Percentiles rank a stretch among this genome's conserved stretches.
Conservation (phyloP, 2,329 filamentous ascomycete species). For the Ascochyta clinopodiicola region DNA sequence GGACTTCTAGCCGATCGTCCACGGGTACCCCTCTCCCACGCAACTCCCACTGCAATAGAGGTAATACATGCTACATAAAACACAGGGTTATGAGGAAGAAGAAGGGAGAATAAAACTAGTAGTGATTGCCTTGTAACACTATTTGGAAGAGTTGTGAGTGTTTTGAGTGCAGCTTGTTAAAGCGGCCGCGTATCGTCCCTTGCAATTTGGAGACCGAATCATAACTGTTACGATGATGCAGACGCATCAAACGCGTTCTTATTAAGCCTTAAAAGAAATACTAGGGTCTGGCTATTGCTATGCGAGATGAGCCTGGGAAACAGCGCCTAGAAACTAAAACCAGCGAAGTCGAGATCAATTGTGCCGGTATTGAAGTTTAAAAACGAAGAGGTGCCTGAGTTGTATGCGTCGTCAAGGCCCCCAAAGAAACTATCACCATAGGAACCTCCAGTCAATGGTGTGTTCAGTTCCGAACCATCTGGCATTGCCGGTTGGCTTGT, state of each 20-base stretch:
- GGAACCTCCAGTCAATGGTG: slow-evolving; percentile 12
- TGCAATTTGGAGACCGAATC: background rate
- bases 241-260: background rate
- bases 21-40: too few relatives aligned
- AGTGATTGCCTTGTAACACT: too few relatives aligned
- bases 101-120: too few relatives aligned
- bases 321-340: slow-evolving; percentile 24
- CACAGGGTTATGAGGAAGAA: too few relatives aligned
- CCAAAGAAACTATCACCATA: slow-evolving; percentile 23
- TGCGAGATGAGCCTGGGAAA: too few relatives aligned
- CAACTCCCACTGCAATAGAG: too few relatives aligned
- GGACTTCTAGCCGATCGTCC: slow-evolving; percentile 13
- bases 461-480: slow-evolving; percentile 15
- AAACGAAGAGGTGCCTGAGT: slow-evolving; percentile 31
- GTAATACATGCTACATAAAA: too few relatives aligned
- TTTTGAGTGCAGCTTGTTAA: too few relatives aligned
- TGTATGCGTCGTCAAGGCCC: slow-evolving; percentile 34
- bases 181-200: too few relatives aligned
- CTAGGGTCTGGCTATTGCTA: too few relatives aligned
- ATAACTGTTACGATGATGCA: background rate
- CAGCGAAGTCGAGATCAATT: slow-evolving; percentile 32
- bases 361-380: slow-evolving; percentile 37
- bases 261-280: too few relatives aligned
- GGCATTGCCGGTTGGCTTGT: slow-evolving; percentile 14
- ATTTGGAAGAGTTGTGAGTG: too few relatives aligned